phyloP scores from a whole-genome alignment of 2,329 filamentous ascomycete species.

The Penicillium expansum region DNA sequence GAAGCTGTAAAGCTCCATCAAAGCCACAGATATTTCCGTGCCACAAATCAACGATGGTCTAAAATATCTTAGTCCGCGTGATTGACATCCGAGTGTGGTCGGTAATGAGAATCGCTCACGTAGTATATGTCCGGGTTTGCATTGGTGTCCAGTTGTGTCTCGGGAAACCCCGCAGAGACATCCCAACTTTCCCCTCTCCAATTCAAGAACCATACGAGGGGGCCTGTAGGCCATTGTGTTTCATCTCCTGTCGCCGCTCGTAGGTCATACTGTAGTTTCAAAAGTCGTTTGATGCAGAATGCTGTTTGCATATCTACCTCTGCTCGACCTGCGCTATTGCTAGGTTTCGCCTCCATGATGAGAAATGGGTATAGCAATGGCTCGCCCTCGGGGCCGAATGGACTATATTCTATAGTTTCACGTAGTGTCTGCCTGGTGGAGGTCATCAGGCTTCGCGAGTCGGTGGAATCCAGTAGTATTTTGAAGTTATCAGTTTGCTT shows the following conservation, averaged over 20 bases:
- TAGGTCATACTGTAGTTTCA: slow-evolving; percentile 13
- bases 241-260: slow-evolving; percentile 3
- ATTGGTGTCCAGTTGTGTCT: not conserved
- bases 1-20: slow-evolving; percentile 27
- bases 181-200: slow-evolving; percentile 14
- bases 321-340: slow-evolving; percentile 1
- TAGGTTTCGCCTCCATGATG: slow-evolving; percentile 15
- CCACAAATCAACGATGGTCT: slow-evolving; percentile 26
- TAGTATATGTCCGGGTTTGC: too few relatives aligned
- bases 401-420: slow-evolving; percentile 9
- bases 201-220: slow-evolving; percentile 16
- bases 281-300: slow-evolving; percentile 10
- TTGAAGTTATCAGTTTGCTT: slow-evolving; percentile 11
- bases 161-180: slow-evolving; percentile 6
- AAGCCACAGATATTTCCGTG: slow-evolving; percentile 17
- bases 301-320: slow-evolving; percentile 11
- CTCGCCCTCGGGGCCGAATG: slow-evolving; percentile 9
- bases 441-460: not conserved
- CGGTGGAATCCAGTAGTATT: slow-evolving; percentile 7
- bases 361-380: slow-evolving; percentile 17
- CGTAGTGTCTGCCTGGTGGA: not conserved
- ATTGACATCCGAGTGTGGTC: too few relatives aligned
- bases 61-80: too few relatives aligned
- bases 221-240: slow-evolving; percentile 9
- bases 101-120: too few relatives aligned